Percentiles rank a stretch among this genome's conserved stretches.
Evolutionary conservation across 495 filamentous ascomycete genomes (phyloP).

Genomic region (Ramalina intermedia): DNA sequence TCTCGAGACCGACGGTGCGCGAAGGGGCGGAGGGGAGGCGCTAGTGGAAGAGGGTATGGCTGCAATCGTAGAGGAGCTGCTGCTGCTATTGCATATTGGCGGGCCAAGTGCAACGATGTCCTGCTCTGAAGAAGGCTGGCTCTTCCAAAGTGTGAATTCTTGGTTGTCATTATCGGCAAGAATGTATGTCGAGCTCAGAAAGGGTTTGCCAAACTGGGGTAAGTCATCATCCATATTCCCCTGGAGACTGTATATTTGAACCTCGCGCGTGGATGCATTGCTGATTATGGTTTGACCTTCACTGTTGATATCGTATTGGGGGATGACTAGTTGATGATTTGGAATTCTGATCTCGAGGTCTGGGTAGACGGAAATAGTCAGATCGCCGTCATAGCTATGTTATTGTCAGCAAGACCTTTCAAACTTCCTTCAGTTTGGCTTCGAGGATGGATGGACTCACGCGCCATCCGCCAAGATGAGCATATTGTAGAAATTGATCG

Average conservation of each 20-base stretch:
- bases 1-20: not conserved
- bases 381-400: constrained; percentile 14
- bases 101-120: constrained; percentile 1
- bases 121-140: not conserved
- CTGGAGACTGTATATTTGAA: constrained; percentile 18
- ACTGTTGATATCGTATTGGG: constrained; percentile 14
- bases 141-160: constrained; percentile 7
- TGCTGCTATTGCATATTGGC: not conserved
- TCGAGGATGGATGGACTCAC: not conserved
- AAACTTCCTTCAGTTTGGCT: not conserved
- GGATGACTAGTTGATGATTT: constrained; percentile 25
- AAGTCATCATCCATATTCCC: constrained; percentile 14
- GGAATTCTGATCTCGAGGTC: constrained; percentile 13
- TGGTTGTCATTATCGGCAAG: constrained; percentile 19
- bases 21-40: not conserved
- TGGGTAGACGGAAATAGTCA: constrained; percentile 13
- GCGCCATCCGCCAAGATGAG: constrained; percentile 3
- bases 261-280: constrained; percentile 10
- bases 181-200: constrained; percentile 27
- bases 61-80: not conserved
- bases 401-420: not conserved
- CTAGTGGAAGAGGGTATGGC: not conserved
- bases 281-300: constrained; percentile 15
- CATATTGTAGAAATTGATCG: constrained; percentile 13
- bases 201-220: constrained; percentile 23